Percentiles rank a stretch among this genome's conserved stretches.
Evolutionary conservation across 257 asterid species (phyloP).

Genomic region (Solanum medicagineum): DNA sequence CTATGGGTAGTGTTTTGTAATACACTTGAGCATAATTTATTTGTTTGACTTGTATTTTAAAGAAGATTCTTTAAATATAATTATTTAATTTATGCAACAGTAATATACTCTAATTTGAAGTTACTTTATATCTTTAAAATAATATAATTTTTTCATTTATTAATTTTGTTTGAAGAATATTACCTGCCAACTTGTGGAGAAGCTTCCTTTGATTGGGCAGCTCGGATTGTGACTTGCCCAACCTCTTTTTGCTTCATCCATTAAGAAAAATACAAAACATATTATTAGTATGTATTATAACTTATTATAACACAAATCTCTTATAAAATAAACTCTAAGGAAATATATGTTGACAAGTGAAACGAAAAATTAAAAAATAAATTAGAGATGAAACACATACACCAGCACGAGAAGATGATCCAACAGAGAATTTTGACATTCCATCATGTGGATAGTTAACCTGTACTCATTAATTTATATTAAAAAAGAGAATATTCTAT

Average conservation of each 20-base stretch:
- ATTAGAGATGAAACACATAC: background rate
- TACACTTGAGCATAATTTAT: background rate
- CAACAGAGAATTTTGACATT: background rate
- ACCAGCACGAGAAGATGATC: background rate
- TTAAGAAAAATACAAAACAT: background rate
- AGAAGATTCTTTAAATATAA: background rate
- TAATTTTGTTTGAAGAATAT: background rate
- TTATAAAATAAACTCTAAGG: background rate
- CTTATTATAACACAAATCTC: background rate
- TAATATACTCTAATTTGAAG: background rate
- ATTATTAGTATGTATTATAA: background rate
- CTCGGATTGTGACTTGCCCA: background rate
- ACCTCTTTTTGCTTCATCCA: background rate
- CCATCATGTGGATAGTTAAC: background rate
- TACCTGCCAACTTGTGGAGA: background rate
- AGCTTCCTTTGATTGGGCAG: background rate
- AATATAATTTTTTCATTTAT: background rate
- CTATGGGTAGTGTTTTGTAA: background rate
- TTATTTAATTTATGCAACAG: background rate
- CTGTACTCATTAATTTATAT: background rate
- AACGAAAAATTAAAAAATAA: background rate
- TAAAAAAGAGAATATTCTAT: background rate
- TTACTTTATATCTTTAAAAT: background rate
- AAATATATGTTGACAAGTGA: no score
- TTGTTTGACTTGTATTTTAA: background rate